These are phyloP conservation scores for Rostrohypoxylon terebratum DNA, from an alignment of 495 filamentous ascomycete genomes.

Conservation along the genomic window DNA sequence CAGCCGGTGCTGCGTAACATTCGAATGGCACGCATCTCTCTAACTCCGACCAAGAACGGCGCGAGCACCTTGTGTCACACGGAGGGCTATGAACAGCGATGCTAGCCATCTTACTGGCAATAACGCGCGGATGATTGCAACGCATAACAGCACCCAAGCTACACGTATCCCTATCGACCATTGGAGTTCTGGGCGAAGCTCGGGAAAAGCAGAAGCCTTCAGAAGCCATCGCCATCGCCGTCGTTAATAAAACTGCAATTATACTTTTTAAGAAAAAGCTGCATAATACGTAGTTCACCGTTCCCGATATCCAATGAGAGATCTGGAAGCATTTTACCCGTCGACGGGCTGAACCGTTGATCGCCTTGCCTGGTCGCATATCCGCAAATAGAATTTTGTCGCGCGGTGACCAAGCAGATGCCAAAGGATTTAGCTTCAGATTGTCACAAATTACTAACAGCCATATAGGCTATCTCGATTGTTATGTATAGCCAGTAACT, in stretches of 20 bases:
- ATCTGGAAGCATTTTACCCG: background rate
- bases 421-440: constrained; percentile 12
- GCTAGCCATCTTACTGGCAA: constrained; percentile 30
- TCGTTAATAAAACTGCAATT: constrained; percentile 14
- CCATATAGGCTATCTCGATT: constrained; percentile 41
- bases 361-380: constrained; percentile 15
- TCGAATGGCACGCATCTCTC: constrained; percentile 21
- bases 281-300: background rate
- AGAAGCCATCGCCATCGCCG: background rate
- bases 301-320: background rate
- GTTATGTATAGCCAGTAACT: background rate
- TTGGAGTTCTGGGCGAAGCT: constrained; percentile 38
- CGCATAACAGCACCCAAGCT: no score
- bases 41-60: constrained; percentile 23
- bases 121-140: constrained; percentile 41
- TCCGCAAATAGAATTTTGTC: constrained; percentile 37
- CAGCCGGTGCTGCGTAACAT: constrained; percentile 16
- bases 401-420: constrained; percentile 30
- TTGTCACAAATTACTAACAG: constrained; percentile 18
- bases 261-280: background rate
- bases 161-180: background rate
- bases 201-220: constrained; percentile 27
- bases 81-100: constrained; percentile 38
- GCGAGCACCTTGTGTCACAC: constrained; percentile 38
- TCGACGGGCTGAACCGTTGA: background rate